These are phyloP conservation scores for Pulicaria dysenterica DNA, from an alignment of 129 eudicot species.

Conservation along the genomic window DNA sequence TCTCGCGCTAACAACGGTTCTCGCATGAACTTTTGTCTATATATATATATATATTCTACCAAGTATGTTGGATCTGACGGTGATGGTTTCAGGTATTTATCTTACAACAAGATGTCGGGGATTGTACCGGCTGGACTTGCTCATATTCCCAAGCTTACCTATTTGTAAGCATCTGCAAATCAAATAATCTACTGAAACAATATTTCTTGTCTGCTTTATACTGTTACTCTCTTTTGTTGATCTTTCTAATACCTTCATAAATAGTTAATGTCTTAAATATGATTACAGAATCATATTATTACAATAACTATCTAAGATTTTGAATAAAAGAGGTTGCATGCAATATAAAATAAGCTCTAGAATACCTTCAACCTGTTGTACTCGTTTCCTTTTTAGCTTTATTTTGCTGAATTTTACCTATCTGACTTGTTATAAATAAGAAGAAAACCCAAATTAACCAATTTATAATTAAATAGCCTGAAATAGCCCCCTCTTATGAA, in stretches of 20 bases:
- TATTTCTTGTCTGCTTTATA: background rate
- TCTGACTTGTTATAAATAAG: background rate
- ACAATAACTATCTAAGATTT: background rate
- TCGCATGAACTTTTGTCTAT: too few species aligned
- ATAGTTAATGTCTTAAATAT: background rate
- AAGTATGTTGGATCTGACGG: background rate
- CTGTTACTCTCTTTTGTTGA: background rate
- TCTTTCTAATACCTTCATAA: background rate
- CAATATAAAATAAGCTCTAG: background rate
- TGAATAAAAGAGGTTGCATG: background rate
- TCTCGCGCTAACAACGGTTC: too few species aligned
- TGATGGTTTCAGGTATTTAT: slow-evolving; percentile 65
- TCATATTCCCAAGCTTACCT: slow-evolving; percentile 86
- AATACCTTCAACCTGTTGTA: background rate
- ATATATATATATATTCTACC: background rate
- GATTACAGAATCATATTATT: background rate
- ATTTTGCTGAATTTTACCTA: background rate
- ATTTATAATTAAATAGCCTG: background rate
- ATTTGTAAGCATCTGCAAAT: slow-evolving; percentile 63
- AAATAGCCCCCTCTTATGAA: background rate
- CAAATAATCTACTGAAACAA: background rate
- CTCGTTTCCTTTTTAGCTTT: background rate
- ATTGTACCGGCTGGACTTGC: slow-evolving; percentile 80
- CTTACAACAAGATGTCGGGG: slow-evolving; percentile 96
- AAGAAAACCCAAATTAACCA: background rate